A percentile compares a stretch with the other conserved stretches of the same genome.
Evolutionary conservation across 179 eudicot species (phyloP).

Genomic region (Patellifolia procumbens): DNA sequence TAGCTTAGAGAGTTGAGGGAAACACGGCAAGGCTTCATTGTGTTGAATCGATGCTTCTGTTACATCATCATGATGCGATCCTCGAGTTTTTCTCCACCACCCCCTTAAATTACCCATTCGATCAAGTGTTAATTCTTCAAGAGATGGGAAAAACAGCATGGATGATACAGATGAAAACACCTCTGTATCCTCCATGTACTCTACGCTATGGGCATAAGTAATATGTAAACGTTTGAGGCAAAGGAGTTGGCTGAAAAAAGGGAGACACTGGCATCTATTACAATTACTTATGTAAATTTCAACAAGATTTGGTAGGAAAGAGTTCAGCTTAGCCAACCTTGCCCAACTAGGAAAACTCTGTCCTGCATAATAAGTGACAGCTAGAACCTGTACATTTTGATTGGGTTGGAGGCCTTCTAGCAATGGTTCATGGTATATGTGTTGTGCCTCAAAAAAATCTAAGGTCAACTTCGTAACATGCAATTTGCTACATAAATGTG

Average conservation of each 20-base stretch:
- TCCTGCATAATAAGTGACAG: slow-evolving; percentile 19
- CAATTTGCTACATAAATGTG: slow-evolving; percentile 4
- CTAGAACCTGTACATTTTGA: slow-evolving; percentile 5
- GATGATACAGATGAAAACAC: slow-evolving; percentile 3
- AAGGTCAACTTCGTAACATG: slow-evolving; percentile 1
- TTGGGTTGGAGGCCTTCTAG: slow-evolving; percentile 17
- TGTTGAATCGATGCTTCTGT: slow-evolving; percentile 11
- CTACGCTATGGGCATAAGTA: slow-evolving; percentile 12
- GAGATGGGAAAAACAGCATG: slow-evolving; percentile 23
- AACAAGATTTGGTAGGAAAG: not conserved
- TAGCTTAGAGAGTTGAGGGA: slow-evolving; percentile 14
- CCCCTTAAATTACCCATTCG: slow-evolving; percentile 21
- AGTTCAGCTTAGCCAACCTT: slow-evolving; percentile 16
- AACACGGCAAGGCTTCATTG: slow-evolving; percentile 5
- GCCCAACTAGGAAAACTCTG: slow-evolving; percentile 20
- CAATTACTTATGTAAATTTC: slow-evolving; percentile 13
- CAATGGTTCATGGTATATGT: slow-evolving; percentile 10
- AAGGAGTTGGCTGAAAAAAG: slow-evolving; percentile 22
- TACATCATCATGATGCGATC: not conserved
- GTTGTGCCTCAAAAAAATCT: slow-evolving; percentile 16
- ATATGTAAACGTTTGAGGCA: slow-evolving; percentile 25
- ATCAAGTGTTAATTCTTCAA: slow-evolving; percentile 18
- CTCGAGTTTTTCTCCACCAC: slow-evolving; percentile 20
- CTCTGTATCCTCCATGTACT: slow-evolving; percentile 25
- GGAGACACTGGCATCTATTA: slow-evolving; percentile 15